Base-by-base conservation (phyloP, 1,284 basidiomycete species). In the Ustilago hordei region DNA sequence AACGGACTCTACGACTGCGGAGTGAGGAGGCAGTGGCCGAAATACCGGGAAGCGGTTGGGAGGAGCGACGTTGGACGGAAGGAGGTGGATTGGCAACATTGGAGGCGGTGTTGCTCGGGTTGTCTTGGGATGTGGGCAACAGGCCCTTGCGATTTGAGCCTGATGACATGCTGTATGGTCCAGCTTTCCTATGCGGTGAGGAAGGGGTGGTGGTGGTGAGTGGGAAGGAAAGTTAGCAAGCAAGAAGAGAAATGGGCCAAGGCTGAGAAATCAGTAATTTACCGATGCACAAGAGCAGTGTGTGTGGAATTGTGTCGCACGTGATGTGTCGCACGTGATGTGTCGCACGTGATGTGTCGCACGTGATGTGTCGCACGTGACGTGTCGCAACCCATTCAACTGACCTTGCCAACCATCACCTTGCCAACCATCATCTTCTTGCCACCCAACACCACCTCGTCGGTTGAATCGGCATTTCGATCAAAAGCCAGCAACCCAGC, bases 1-100 rank as follows among this genome's bases (percentile, higher is more conserved):
- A 69, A 0, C 66, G 67, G 1, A 71, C 65, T 53, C 82, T 74
- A 15, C 81, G 75, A 19, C 67, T 79, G 9, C 83, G 82, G 34
- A 84, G 64, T 8, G 81, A 83, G 3, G 81, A 82, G 17, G 82
- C 83, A 17, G 83, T 84, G 15, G 79, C 73, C 32, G 81, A 84
- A 39, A 84, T 82, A 43, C 83, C 83, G 2, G 83, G 81, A 8
- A 84, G 60, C n/a, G 82, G 81, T 47, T 78, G 70, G 2, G 77
- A 79, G 1, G 77, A 76, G 47, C 77, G 36, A 11, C 77, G 69
- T 36, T 79, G 77, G 45, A 79, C 64, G 12, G 48, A 38, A 13
- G 76, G 62, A 23, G 74, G 57, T 41, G 65, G 41, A 38, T 41
- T 70, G 41, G 28, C 17, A 15, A 48, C 34, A 13, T 47, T 58